Base-by-base conservation (phyloP, 495 filamentous ascomycete species). In the Trichoderma orchidacearum region DNA sequence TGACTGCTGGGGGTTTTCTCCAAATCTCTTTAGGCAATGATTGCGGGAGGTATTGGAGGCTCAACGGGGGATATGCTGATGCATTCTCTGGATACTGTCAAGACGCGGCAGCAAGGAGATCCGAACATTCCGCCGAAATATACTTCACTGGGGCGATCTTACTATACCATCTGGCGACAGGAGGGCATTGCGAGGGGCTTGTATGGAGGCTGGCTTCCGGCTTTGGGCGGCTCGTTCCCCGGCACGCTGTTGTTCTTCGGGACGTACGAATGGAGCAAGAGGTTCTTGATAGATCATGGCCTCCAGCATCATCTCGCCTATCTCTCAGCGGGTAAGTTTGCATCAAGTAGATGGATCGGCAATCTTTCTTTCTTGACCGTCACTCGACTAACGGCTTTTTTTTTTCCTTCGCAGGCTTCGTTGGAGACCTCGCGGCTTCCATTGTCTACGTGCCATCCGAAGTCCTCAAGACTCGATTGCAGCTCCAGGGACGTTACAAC, bases 21-120 rank as follows among this genome's bases (percentile, higher is more conserved):
- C n/a, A n/a, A n/a, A n/a, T n/a, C n/a, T n/a, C 60, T 61, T 56
- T 18, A 98, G 89, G 86, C 85, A 64, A 97, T 96, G 92, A 74
- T 97, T 58, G 93, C 94, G 12, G 93, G 93, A 57, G 93, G 91
- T 54, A 67, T 88, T 25, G 93, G 93, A 60, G 93, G 93, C 27
- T 89, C 86, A 29, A 91, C 86, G 50, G 93, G 93, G 53, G 93
- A 98, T 70, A 89, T 98, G 80, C 75, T 98, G 58, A 97, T 98
- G 94, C 93, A 98, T 70, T 96, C 92, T 48, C 80, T 98, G 68
- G 93, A 98, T 72, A 98, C 93, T 7, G 93, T 98, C 55, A 98
- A 98, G 72, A 98, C 93, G n/a, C 81, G 93, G 54, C 93, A 97
- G 70, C 93, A 98, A 73, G 93, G 93, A 62, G 94, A 96, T 64